Conservation (phyloP, 2,329 filamentous ascomycete genomes). For the Coniochaeta hoffmannii region DNA sequence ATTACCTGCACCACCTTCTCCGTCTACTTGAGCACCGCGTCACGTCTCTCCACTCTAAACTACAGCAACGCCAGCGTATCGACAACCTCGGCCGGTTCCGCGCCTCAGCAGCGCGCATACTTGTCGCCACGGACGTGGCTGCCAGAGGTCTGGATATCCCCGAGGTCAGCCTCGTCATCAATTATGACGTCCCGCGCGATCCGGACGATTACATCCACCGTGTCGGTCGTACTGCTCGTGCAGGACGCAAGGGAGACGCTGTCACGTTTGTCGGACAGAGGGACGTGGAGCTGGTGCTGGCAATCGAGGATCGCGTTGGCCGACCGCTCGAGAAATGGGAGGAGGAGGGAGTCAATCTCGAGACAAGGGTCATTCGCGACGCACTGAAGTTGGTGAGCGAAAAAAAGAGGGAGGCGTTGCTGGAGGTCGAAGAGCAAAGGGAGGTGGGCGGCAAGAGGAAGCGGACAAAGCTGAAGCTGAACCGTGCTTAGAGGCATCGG, state of each 20-base stretch:
- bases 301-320: conserved; percentile 80
- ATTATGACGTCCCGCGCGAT: conserved; percentile 94
- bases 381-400: conserved; percentile 85
- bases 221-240: conserved; percentile 90
- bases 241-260: conserved; percentile 73
- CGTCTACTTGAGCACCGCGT: conserved; percentile 82
- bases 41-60: conserved; percentile 80
- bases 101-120: conserved; percentile 76
- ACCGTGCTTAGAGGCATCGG: conserved; percentile 13
- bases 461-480: conserved; percentile 50
- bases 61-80: conserved; percentile 77
- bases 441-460: conserved; percentile 85
- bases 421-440: conserved; percentile 86
- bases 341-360: conserved; percentile 91
- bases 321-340: conserved; percentile 74
- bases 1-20: conserved; percentile 81
- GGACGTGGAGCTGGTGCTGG: conserved; percentile 83
- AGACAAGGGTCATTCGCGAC: conserved; percentile 78
- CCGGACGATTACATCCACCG: conserved; percentile 97
- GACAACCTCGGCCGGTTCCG: conserved; percentile 89
- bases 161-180: conserved; percentile 81
- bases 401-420: conserved; percentile 85
- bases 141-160: conserved; percentile 93
- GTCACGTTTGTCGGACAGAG: conserved; percentile 88
- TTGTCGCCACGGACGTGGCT: conserved; percentile 93